Percentiles rank a stretch among this genome's conserved stretches.
These are phyloP conservation scores for Aspergillus incahuasiensis DNA, from an alignment of 495 filamentous ascomycete species.

Conservation along the genomic window DNA sequence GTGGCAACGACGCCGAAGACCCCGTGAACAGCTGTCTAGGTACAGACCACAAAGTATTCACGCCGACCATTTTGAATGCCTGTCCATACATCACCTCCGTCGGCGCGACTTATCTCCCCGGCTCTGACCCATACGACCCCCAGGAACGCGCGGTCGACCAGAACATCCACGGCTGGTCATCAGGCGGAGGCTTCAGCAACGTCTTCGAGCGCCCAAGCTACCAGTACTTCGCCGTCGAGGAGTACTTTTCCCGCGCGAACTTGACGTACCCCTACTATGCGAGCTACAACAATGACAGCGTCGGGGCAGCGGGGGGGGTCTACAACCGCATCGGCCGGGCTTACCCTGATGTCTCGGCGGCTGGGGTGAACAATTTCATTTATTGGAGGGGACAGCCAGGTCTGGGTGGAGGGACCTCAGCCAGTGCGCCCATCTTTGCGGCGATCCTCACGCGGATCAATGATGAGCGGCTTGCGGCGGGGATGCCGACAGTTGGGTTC, in stretches of 20 bases:
- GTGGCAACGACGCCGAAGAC: too few relatives aligned
- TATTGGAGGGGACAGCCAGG: conserved; percentile 26
- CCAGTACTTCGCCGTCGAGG: conserved; percentile 49
- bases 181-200: conserved; percentile 65
- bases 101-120: conserved; percentile 44
- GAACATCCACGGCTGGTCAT: conserved; percentile 25
- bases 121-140: conserved; percentile 35
- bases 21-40: conserved; percentile 41
- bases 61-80: conserved; percentile 45
- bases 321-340: conserved; percentile 58
- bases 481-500: conserved; percentile 49
- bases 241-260: conserved; percentile 17
- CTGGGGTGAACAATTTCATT: conserved; percentile 54
- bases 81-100: conserved; percentile 52
- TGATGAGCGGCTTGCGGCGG: conserved; percentile 40
- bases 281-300: conserved; percentile 34
- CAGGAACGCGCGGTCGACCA: conserved; percentile 7
- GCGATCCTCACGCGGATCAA: conserved; percentile 43
- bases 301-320: conserved; percentile 44
- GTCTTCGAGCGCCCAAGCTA: conserved; percentile 57
- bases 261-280: conserved; percentile 43
- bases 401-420: conserved; percentile 36
- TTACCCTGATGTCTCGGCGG: conserved; percentile 61
- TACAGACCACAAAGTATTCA: conserved; percentile 39
- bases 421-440: conserved; percentile 28